phyloP scores from a whole-genome alignment of 495 filamentous ascomycete species.

The Penicillium coffeae region DNA sequence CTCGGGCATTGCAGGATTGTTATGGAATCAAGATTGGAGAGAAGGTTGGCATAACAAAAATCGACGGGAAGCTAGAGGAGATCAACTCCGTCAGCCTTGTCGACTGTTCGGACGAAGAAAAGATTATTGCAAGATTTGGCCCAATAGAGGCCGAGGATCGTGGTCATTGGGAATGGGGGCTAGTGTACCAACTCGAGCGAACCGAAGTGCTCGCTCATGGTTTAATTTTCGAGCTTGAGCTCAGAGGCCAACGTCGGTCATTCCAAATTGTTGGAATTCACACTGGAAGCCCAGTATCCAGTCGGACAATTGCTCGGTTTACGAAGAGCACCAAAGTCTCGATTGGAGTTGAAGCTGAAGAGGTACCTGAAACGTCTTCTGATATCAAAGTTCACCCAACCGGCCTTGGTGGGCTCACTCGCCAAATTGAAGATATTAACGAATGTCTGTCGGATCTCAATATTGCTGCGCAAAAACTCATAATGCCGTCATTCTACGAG shows the following conservation, averaged over 20 bases:
- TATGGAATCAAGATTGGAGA: conserved; percentile 64
- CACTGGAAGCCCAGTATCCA: conserved; percentile 13
- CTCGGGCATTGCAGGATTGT: conserved; percentile 59
- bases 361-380: conserved; percentile 10
- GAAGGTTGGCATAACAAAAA: conserved; percentile 50
- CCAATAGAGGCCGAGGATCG: conserved; percentile 41
- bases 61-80: conserved; percentile 33
- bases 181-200: conserved; percentile 54
- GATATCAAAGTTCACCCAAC: conserved; percentile 23
- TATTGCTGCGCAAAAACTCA: conserved; percentile 22
- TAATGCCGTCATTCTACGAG: conserved; percentile 42
- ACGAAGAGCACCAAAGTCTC: conserved; percentile 31
- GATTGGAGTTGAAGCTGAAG: conserved; percentile 24
- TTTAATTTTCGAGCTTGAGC: conserved; percentile 45
- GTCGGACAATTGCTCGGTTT: conserved; percentile 36
- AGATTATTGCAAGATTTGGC: conserved; percentile 25
- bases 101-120: conserved; percentile 47
- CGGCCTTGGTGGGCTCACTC: conserved; percentile 60
- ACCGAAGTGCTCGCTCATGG: conserved; percentile 41
- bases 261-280: conserved; percentile 42
- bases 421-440: conserved; percentile 63
- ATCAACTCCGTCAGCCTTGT: conserved; percentile 44
- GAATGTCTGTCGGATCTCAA: conserved; percentile 60
- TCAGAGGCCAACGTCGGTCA: conserved; percentile 42
- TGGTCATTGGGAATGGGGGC: conserved; percentile 60